Evolutionary conservation across 1,284 basidiomycete species (phyloP).

Genomic region (Acaromyces ingoldii): DNA sequence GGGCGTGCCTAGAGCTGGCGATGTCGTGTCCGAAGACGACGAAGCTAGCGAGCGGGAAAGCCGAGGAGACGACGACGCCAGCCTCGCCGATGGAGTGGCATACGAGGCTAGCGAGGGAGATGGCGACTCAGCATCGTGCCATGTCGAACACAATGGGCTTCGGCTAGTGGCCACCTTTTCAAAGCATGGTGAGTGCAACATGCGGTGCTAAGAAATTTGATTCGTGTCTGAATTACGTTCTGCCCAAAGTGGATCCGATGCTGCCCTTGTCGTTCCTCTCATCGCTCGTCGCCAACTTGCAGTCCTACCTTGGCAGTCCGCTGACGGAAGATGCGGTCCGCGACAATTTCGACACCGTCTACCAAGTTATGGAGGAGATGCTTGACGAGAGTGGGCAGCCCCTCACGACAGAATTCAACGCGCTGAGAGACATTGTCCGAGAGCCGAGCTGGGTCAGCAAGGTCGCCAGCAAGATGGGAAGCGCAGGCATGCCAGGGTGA

Average conservation of each 20-base stretch:
- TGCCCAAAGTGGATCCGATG: constrained; percentile 70
- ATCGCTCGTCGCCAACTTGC: constrained; percentile 65
- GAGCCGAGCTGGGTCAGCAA: constrained; percentile 44
- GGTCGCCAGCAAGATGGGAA: constrained; percentile 20
- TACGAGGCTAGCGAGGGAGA: background rate
- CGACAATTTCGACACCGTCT: constrained; percentile 46
- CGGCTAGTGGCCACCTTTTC: constrained; percentile 72
- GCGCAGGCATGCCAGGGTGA: constrained; percentile 29
- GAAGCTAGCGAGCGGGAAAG: background rate
- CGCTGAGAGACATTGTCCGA: constrained; percentile 41
- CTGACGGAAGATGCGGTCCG: constrained; percentile 41
- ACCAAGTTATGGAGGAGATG: constrained; percentile 47
- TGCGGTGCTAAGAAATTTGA: no score
- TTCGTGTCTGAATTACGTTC: background rate
- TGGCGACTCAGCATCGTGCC: constrained; percentile 44
- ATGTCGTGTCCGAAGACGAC: no score
- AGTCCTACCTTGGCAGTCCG: constrained; percentile 32
- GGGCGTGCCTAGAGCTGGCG: no score
- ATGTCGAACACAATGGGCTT: constrained; percentile 69
- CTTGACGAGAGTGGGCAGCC: constrained; percentile 46
- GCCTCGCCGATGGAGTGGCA: background rate
- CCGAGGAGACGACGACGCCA: background rate
- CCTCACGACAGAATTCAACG: constrained; percentile 42
- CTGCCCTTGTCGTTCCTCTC: constrained; percentile 83
- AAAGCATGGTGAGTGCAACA: constrained; percentile 1